Base-by-base conservation (phyloP, 768 basidiomycete genomes). In the Epithele typhae region DNA sequence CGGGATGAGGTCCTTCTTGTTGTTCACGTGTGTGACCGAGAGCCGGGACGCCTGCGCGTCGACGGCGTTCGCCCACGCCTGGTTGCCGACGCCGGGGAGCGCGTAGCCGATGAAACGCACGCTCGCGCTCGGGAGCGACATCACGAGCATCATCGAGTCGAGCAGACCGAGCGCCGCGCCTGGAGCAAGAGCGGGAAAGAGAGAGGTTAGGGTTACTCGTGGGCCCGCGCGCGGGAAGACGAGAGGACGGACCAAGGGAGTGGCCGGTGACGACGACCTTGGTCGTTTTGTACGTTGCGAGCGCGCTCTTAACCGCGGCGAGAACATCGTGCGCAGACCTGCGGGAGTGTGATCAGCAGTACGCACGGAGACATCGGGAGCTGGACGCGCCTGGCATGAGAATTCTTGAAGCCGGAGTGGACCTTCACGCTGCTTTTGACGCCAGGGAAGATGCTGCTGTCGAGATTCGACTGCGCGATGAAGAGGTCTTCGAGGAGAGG, bases 61-160 rank as follows among this genome's bases (percentile, higher is more conserved):
- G 36, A 81, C 72, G 51, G 73, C 76, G 52, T 79, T 52, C 2
- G 80, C 81, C 45, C 82, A 84, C 0, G 68, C 76, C 59, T 75
- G 73, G 61, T 84, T 82, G 19, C 82, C 80, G 47, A 71, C 65
- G 23, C 63, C 51, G 12, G 66, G 67, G 43, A 66, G 37, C n/a
- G 65, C 65, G 46, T 65, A 68, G 1, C 52, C 57, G 19, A 63
- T 43, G 37, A 55, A 60, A 21, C 51, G 55, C 48, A 63, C 53
- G 6, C 53, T 58, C 23, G 51, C 66, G n/a, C 61, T 64, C 1
- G 75, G 67, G 33, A 82, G 60, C 44, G 76, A 72, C 23, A 78
- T 59, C 18, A 76, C 74, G 9, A 81, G 68, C 57, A 68, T 77
- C 9, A 79, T 66, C 5, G 72, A 63, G 46, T 78, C 76, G 30